phyloP scores from a whole-genome alignment of 345 rosid species.

The Arabidopsis thaliana region DNA sequence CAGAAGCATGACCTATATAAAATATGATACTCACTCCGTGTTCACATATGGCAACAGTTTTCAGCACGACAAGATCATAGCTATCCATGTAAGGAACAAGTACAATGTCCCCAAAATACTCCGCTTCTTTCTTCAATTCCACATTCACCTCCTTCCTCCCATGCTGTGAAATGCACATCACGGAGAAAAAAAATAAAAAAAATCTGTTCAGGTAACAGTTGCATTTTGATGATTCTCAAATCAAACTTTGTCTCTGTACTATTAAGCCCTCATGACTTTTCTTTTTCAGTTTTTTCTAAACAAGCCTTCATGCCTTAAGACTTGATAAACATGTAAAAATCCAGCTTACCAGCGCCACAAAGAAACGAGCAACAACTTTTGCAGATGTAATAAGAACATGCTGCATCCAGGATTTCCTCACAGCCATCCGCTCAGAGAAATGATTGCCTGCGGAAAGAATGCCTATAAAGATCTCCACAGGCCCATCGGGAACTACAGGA shows the following conservation, averaged over 20 bases:
- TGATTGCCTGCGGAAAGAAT: slow-evolving; percentile 95
- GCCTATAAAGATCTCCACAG: slow-evolving; percentile 82
- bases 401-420: slow-evolving; percentile 96
- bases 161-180: slow-evolving; percentile 56
- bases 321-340: slow-evolving; percentile 7
- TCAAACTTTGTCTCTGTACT: neutral
- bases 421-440: slow-evolving; percentile 95
- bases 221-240: neutral
- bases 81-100: slow-evolving; percentile 93
- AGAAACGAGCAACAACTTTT: slow-evolving; percentile 88
- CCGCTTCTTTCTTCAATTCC: slow-evolving; percentile 94
- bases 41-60: slow-evolving; percentile 96
- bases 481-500: slow-evolving; percentile 60
- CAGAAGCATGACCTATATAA: slow-evolving; percentile 13
- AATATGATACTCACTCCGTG: slow-evolving; percentile 70
- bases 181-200: neutral
- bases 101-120: slow-evolving; percentile 86
- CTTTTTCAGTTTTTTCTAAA: no score
- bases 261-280: neutral
- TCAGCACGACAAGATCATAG: slow-evolving; percentile 93
- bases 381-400: slow-evolving; percentile 80
- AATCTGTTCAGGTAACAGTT: neutral
- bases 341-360: slow-evolving; percentile 79
- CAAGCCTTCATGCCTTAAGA: slow-evolving; percentile 5
- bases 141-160: slow-evolving; percentile 89